These are phyloP conservation scores for Leccinum variicolor DNA, from an alignment of 768 basidiomycete genomes.

Conservation along the genomic window DNA sequence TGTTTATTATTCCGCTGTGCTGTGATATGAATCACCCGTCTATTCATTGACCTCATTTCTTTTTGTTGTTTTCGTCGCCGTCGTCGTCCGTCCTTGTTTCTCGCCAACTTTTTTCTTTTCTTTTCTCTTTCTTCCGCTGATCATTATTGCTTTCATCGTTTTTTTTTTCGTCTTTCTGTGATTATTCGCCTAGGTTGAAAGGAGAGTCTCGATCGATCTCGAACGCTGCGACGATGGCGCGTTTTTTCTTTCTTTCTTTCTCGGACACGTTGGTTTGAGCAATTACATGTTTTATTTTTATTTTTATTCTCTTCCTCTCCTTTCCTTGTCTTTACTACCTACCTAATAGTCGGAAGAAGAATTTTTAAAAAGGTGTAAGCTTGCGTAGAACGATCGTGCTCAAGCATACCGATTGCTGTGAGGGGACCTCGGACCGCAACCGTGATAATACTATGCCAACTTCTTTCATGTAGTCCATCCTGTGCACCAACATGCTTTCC, in stretches of 20 bases:
- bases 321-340: neutral
- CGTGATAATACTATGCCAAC: too few species aligned
- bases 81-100: neutral
- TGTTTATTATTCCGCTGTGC: conserved; percentile 10
- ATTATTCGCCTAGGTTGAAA: conserved; percentile 8
- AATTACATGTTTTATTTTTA: neutral
- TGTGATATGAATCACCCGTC: conserved; percentile 8
- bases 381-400: neutral
- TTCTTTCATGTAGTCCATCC: too few species aligned
- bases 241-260: neutral
- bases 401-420: neutral
- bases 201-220: conserved; percentile 2
- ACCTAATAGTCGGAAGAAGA: conserved; percentile 6
- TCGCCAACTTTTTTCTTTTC: neutral
- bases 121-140: conserved; percentile 19
- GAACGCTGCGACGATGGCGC: neutral
- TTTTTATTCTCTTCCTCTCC: neutral
- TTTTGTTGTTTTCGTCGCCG: neutral
- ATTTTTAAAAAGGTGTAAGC: conserved; percentile 8
- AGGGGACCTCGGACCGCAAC: too few species aligned
- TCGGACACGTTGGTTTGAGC: neutral
- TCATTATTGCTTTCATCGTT: conserved; percentile 33
- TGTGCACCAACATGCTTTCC: too few species aligned
- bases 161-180: neutral
- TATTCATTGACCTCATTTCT: neutral